A percentile compares a stretch with the other conserved stretches of the same genome.
Evolutionary conservation across 305 asterid genomes (phyloP).

Genomic region (Withania somnifera): DNA sequence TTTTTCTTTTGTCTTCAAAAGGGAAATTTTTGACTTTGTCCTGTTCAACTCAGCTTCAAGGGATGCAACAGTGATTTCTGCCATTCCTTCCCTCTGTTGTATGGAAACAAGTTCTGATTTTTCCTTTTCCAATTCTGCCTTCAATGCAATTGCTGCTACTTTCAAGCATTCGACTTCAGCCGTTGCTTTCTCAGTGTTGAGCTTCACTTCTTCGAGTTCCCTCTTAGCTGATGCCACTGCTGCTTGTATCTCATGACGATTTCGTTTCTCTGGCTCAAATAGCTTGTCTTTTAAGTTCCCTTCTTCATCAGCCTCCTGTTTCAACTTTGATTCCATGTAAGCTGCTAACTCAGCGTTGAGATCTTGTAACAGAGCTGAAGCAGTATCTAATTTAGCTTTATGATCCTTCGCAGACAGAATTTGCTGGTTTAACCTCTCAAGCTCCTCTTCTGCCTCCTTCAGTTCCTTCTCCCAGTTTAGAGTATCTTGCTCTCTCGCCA

Average conservation of each 20-base stretch:
- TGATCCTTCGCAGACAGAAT: conserved; percentile 50
- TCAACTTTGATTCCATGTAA: conserved; percentile 63
- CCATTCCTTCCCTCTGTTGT: conserved; percentile 62
- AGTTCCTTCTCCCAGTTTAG: conserved; percentile 69
- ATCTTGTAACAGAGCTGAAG: conserved; percentile 39
- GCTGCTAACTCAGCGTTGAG: conserved; percentile 64
- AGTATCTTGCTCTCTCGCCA: conserved; percentile 71
- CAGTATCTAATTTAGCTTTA: conserved; percentile 46
- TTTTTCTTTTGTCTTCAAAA: conserved; percentile 40
- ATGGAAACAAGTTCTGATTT: conserved; percentile 36
- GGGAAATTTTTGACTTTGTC: conserved; percentile 39
- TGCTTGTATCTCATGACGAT: conserved; percentile 45
- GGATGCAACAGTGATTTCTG: conserved; percentile 42
- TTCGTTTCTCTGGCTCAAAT: conserved; percentile 30
- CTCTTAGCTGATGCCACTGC: conserved; percentile 46
- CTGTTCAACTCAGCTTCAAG: conserved; percentile 57
- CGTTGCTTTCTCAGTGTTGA: conserved; percentile 47
- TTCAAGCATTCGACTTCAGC: conserved; percentile 47
- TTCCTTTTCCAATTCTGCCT: conserved; percentile 55
- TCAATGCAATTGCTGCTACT: conserved; percentile 49
- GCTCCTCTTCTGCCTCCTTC: conserved; percentile 64
- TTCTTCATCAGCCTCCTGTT: conserved; percentile 25
- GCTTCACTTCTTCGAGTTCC: conserved; percentile 62
- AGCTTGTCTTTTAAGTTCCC: conserved; percentile 16
- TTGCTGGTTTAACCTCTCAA: conserved; percentile 42